Base-by-base conservation (phyloP, 352 stramenopile species). In the Pythium aristosporum region DNA sequence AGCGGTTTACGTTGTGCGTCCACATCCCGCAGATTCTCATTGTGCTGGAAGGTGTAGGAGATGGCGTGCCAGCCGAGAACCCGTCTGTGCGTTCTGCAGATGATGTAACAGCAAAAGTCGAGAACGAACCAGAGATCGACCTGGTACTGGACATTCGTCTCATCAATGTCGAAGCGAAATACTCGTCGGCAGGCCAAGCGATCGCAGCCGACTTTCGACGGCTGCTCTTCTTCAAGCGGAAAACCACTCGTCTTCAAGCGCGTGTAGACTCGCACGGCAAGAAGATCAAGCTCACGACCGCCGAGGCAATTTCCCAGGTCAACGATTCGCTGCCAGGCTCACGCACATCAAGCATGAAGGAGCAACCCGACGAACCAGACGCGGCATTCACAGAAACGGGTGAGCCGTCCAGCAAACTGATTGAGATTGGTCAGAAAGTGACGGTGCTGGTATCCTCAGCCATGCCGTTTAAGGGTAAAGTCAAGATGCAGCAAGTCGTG, bases 1-100 rank as follows among this genome's bases (percentile, higher is more conserved):
- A 92, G 21, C 58, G 68, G 8, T 76, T 92, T 16, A 76, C 72
- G 56, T 41, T 92, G 1, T 79, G 71, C n/a, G 58, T 92, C 49
- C 75, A 82, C 11, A 89, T 92, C 28, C 79, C 80, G 6, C 77
- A 88, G 62, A 77, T 92, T 18, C 13, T 88, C 4, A 73, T 92
- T 25, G 77, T 86, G 9, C 74, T 92, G 2, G 77, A 88, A 69
- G 77, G 79, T 39, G 34, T 10, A 18, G 79, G 81, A 51, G 72
- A 59, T 0, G 44, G 56, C 10, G 60, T 50, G 10, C 49, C 70
- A 30, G 25, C 25, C 25, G 25, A 30, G 25, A 30, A 5, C 25
- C 25, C 25, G 25, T 30, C 25, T 30, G 25, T 30, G 25, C 25
- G 3, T 30, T 30, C 25, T 30, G 25, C 25, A 30, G 25, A 30